Evolutionary conservation across 495 filamentous ascomycete genomes (phyloP), one percentile per base, ranked within the genome.

Genomic region (Aspergillus olivimuriae): DNA sequence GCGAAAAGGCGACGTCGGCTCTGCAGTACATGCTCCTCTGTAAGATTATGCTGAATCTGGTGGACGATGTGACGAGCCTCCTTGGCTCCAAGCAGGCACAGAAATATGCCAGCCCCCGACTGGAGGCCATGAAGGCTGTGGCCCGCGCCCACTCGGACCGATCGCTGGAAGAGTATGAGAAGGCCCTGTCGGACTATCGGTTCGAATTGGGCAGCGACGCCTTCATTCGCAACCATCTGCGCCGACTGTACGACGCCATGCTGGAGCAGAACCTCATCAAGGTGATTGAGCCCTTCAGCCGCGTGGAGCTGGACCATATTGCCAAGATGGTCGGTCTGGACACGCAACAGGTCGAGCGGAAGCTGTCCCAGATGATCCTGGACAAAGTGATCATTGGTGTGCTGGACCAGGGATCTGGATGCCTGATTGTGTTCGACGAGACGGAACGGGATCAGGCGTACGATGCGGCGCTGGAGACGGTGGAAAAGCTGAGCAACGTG

Each of bases 21-120:
- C 72, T 99, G 50, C 94, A 99, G 69, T 99, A 99, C 76, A 97
- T 99, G 94, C 76, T 99, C 24, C 81, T 99, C 21, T 97, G 92
- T 77, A 96, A 97, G 75, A 94, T 99, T 71, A 97, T 99, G 92
- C 75, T 96, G 49, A 99, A 99, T 70, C 70, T 91, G 23, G 87
- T 80, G 50, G 89, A 96, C 72, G 92, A 99, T 68, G 91, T 99
- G 58, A 90, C 89, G 66, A 76, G 81, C 56, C 74, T 98, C 41
- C 84, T 97, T 78, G 81, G 83, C 12, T 89, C 86, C 34, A 98
- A 98, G 75, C 88, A 94, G 62, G 92, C 92, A 22, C 78, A 89
- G 55, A 92, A 94, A 68, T 96, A 97, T 63, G 90, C 91, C 18
- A 90, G 89, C 42, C 82, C 86, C 65, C 87, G 86, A 48, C 79